Percentiles rank a stretch among this genome's conserved stretches.
Evolutionary conservation across 139 green algal genomes (phyloP).

Genomic region (Chlorella sp.): DNA sequence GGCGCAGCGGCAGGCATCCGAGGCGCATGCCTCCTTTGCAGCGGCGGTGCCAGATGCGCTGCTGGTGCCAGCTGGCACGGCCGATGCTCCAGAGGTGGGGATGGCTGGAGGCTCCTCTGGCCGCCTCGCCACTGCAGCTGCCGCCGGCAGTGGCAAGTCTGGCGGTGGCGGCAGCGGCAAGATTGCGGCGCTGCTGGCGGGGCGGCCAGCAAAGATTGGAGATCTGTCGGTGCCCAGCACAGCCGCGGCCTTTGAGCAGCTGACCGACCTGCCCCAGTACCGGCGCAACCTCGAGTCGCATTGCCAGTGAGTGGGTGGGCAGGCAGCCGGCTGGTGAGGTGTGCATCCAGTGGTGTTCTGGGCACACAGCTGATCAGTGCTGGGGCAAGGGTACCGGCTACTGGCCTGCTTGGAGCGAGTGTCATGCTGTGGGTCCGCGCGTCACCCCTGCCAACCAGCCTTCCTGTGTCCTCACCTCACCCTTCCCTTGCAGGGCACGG

Average conservation of each 20-base stretch:
- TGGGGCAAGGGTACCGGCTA: too few relatives aligned
- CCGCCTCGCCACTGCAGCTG: background rate
- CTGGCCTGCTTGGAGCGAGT: too few relatives aligned
- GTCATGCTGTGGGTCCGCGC: too few relatives aligned
- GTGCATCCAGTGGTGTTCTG: too few relatives aligned
- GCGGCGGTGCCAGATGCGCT: background rate
- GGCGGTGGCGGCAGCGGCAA: background rate
- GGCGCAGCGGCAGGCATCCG: conserved; percentile 17
- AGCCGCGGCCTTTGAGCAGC: background rate
- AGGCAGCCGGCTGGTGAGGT: background rate
- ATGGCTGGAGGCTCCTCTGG: background rate
- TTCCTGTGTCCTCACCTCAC: background rate
- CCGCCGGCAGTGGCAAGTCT: background rate
- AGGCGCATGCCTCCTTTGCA: conserved; percentile 8
- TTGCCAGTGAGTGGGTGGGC: background rate
- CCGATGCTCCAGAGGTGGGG: background rate
- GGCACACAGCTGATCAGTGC: too few relatives aligned
- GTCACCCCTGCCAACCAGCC: background rate
- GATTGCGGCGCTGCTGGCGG: conserved; percentile 8
- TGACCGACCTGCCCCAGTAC: conserved; percentile 27
- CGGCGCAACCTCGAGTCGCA: conserved; percentile 24
- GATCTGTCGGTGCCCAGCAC: background rate
- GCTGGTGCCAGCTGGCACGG: conserved; percentile 7
- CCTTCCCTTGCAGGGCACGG: background rate
- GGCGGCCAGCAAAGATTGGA: background rate